Percentiles rank a stretch among this genome's conserved stretches.
phyloP scores from a whole-genome alignment of 768 basidiomycete species.

The Auricularia cornea region DNA sequence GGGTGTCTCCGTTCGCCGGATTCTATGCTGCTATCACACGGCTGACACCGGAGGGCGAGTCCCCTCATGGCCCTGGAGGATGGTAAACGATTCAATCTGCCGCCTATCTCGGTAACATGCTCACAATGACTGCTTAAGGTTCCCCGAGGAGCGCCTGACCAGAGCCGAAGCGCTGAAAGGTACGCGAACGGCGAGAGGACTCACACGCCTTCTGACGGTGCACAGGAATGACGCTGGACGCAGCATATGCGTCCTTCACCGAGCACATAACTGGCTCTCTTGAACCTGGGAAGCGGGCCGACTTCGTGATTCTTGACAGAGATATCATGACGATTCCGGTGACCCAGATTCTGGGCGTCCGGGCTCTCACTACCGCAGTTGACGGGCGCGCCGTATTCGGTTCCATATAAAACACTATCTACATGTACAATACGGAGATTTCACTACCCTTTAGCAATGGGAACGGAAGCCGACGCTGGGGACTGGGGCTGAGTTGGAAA shows the following conservation, averaged over 20 bases:
- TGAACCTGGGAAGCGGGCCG: constrained; percentile 69
- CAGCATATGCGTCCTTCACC: constrained; percentile 80
- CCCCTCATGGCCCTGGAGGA: constrained; percentile 75
- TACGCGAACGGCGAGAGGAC: no score
- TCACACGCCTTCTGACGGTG: no score
- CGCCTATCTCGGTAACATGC: no score
- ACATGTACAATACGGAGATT: neutral
- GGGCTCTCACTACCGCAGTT: constrained; percentile 64
- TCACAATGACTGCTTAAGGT: constrained; percentile 39
- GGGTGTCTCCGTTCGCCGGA: constrained; percentile 78
- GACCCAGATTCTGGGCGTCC: constrained; percentile 54
- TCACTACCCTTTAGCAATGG: no score
- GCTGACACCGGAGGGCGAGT: constrained; percentile 54
- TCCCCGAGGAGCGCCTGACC: constrained; percentile 62
- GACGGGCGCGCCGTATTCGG: constrained; percentile 68
- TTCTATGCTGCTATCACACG: constrained; percentile 87
- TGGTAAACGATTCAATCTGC: constrained; percentile 45
- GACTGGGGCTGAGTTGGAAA: neutral
- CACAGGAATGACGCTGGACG: constrained; percentile 74
- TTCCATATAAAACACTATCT: constrained; percentile 12
- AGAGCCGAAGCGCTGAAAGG: constrained; percentile 73
- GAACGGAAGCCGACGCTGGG: no score
- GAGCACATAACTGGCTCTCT: constrained; percentile 69
- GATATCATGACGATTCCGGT: constrained; percentile 65
- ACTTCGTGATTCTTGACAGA: constrained; percentile 75